phyloP scores from a whole-genome alignment of 352 stramenopile genomes.

The Phytophthora litchii region DNA sequence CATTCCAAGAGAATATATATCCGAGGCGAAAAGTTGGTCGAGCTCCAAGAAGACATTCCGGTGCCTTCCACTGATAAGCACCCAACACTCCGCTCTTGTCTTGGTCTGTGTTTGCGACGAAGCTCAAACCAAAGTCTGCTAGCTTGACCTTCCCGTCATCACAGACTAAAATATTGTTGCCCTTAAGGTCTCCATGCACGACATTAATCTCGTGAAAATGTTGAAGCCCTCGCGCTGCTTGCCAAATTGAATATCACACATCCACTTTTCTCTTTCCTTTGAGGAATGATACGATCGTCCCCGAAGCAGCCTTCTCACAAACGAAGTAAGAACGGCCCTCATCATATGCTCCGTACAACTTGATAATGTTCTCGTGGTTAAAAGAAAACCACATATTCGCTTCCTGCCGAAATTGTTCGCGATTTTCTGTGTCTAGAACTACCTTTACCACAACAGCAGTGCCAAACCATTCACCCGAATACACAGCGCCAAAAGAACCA shows the following conservation, averaged over 20 bases:
- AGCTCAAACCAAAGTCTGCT: constrained; percentile 4
- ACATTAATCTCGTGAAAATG: constrained; percentile 2
- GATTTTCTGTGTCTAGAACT: too few species aligned
- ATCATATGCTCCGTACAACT: constrained; percentile 5
- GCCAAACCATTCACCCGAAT: too few species aligned
- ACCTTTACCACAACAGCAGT: too few species aligned
- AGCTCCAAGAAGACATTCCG: constrained; percentile 3
- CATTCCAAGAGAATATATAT: background rate
- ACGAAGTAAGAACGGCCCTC: constrained; percentile 4
- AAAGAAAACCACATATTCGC: constrained; percentile 29
- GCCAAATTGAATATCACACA: constrained; percentile 1
- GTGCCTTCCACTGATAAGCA: constrained; percentile 8
- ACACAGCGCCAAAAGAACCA: too few species aligned
- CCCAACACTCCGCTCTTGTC: background rate
- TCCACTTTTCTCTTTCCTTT: background rate
- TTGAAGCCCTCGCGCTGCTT: background rate
- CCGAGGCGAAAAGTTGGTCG: background rate
- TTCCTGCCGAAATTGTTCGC: constrained; percentile 21
- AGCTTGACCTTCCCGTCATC: constrained; percentile 1
- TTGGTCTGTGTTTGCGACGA: background rate
- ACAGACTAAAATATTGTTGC: constrained; percentile 3
- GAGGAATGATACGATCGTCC: background rate
- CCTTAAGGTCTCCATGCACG: constrained; percentile 6
- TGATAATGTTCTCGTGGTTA: constrained; percentile 23
- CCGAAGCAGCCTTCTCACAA: background rate